Base-by-base conservation (phyloP, 192 early-diverging fungal species). In the Blastocladiella britannica region DNA sequence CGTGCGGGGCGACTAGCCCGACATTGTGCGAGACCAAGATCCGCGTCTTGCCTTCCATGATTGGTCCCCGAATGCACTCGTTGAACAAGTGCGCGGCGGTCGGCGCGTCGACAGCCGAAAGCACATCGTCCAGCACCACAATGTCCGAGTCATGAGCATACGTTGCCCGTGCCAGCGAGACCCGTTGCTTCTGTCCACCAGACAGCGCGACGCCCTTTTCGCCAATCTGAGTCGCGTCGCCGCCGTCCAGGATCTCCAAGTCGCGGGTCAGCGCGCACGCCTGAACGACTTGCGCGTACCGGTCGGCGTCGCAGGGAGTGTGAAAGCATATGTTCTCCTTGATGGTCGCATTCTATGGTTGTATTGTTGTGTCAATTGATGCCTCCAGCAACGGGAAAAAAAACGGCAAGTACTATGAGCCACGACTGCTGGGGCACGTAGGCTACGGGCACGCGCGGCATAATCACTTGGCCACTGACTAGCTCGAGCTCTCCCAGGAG, bases 91-190 rank as follows among this genome's bases (percentile, higher is more conserved):
- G 85, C 53, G 81, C 80, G 25, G 83, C 90, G 2, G 93, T 97
- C 52, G 91, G 91, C 3, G 89, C 82, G 65, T 99, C 95, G 0
- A 96, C 93, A 25, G 95, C 95, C 24, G 85, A 87, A 52, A 95
- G 70, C 62, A 84, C 87, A 67, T 92, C 92, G 65, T 95, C 91
- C 55, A 91, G 66, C 2, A 94, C 60, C 31, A 92, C 67, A 29
- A 92, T 61, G 25, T 77, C 73, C 9, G 62, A 66, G 26, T 79
- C 76, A 26, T 66, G 58, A 24, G 73, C 78, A 66, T 91, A 96
- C 5, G 92, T 70, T 5, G 90, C 89, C 25, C 92, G 75, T 26
- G 89, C 91, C 53, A 94, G 72, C 0, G 87, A 68, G 28, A 97
- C 78, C 28, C 91, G 70, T 55, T 84, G 83, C 68, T 89, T 91